Percentiles rank a stretch among this genome's conserved stretches.
These are phyloP conservation scores for Telfairia occidentalis DNA, from an alignment of 331 rosid species.

Conservation along the genomic window DNA sequence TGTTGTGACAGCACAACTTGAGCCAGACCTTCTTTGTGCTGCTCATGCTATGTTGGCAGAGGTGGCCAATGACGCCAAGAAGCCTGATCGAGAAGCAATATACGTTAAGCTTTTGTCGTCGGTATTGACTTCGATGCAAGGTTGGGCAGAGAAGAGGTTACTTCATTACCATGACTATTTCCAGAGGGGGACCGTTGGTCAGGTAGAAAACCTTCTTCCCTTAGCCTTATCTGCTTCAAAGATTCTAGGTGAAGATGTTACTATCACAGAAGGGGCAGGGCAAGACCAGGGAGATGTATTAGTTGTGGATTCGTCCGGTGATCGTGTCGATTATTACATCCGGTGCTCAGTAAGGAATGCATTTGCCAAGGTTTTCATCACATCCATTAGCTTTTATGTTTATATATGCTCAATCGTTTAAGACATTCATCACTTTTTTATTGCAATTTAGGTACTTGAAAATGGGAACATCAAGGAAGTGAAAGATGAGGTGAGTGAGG, in stretches of 20 bases:
- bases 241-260: slow-evolving; percentile 70
- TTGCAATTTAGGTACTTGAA: slow-evolving; percentile 34
- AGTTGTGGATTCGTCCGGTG: slow-evolving; percentile 51
- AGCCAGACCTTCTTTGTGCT: slow-evolving; percentile 67
- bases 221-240: slow-evolving; percentile 48
- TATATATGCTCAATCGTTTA: background rate
- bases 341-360: slow-evolving; percentile 51
- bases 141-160: slow-evolving; percentile 78
- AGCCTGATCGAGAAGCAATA: slow-evolving; percentile 37
- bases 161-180: slow-evolving; percentile 62
- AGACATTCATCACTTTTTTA: background rate
- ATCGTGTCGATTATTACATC: slow-evolving; percentile 53
- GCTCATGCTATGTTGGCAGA: slow-evolving; percentile 61
- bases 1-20: slow-evolving; percentile 53
- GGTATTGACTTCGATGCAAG: slow-evolving; percentile 47
- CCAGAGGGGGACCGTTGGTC: slow-evolving; percentile 47
- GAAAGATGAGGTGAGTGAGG: slow-evolving; percentile 36
- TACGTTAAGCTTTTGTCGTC: slow-evolving; percentile 50
- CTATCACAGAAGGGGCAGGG: slow-evolving; percentile 36
- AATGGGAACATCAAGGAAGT: slow-evolving; percentile 29
- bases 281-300: slow-evolving; percentile 30
- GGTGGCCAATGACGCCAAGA: slow-evolving; percentile 68
- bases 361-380: slow-evolving; percentile 47
- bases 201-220: slow-evolving; percentile 71
- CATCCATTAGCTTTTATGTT: background rate